These are phyloP conservation scores for Phytophthora multivora DNA, from an alignment of 352 stramenopile genomes.

Conservation along the genomic window DNA sequence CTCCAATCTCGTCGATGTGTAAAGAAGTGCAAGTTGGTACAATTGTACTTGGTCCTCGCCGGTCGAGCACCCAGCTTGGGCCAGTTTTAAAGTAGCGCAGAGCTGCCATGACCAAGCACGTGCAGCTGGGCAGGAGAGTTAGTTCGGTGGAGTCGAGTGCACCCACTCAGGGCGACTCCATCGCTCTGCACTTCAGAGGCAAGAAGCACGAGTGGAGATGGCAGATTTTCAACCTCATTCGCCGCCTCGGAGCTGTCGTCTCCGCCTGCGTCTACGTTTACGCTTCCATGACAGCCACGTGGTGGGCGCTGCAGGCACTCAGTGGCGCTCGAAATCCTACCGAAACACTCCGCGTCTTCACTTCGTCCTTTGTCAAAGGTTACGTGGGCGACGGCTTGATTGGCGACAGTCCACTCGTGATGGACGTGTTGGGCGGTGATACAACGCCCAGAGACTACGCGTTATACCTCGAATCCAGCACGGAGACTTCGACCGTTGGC, in stretches of 20 bases:
- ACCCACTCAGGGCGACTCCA: slow-evolving; percentile 12
- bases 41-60: too few species aligned
- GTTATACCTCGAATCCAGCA: slow-evolving; percentile 37
- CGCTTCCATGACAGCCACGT: slow-evolving; percentile 30
- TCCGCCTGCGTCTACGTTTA: slow-evolving; percentile 35
- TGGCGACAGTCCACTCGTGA: slow-evolving; percentile 34
- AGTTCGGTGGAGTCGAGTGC: slow-evolving; percentile 18
- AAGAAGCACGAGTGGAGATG: slow-evolving; percentile 18
- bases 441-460: slow-evolving; percentile 32
- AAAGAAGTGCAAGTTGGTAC: not conserved
- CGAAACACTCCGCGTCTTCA: slow-evolving; percentile 11
- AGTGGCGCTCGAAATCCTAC: slow-evolving; percentile 17
- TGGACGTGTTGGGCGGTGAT: slow-evolving; percentile 7
- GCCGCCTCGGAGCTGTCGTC: slow-evolving; percentile 20
- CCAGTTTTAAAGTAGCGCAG: too few species aligned
- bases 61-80: too few species aligned
- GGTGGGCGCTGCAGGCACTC: slow-evolving; percentile 24
- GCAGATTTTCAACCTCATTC: slow-evolving; percentile 29
- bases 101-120: slow-evolving; percentile 2
- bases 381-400: slow-evolving; percentile 37
- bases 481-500: slow-evolving; percentile 13
- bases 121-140: slow-evolving; percentile 9
- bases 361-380: slow-evolving; percentile 20
- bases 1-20: slow-evolving; percentile 8
- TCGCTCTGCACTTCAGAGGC: slow-evolving; percentile 7